Base-by-base conservation (phyloP, 495 filamentous ascomycete genomes). In the Penicillium angulare region DNA sequence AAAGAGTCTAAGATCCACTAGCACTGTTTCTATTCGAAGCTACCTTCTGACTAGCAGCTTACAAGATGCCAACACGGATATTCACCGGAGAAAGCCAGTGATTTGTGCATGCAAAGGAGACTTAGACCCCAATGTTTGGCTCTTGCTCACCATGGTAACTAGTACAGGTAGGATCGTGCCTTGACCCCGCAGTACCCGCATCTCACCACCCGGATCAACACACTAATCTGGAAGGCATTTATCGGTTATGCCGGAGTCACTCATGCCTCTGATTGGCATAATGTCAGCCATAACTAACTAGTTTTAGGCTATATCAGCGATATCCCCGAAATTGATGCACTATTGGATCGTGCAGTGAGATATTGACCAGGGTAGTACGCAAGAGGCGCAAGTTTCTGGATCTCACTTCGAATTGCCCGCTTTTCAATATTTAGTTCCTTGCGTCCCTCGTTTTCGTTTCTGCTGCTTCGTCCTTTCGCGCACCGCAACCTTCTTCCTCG, bases 131-230 rank as follows among this genome's bases (percentile, higher is more conserved):
- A 17, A 7, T 15, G 6, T n/a, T 34, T 7, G 6, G 7, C 32
- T 34, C 7, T 13, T 34, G 32, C 32, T 27, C 10, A 31, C 33
- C 38, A 38, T 6, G 35, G 38, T 41, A 24, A 8, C 21, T 24
- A 15, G 21, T 10, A n/a, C 3, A 41, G 38, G 38, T 41, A 7
- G 21, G 21, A 41, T 41, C 20, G 20, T 7, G 21, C 5, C 10
- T 41, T 31, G 13, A 31, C 38, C n/a, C 13, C 38, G n/a, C n/a
- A n/a, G n/a, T n/a, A n/a, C 38, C 38, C 38, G 38, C 38, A 41
- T 41, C 21, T 41, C 10, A 41, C 33, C 12, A n/a, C 33, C 20
- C 38, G 21, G 38, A 15, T 23, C 22, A 38, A 38, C 35, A 38
- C 16, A 4, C 35, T 38, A 17, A 41, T 23, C 24, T n/a, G 9